Evolutionary conservation across 768 basidiomycete genomes (phyloP).

Genomic region (Fibroporia radiculosa): DNA sequence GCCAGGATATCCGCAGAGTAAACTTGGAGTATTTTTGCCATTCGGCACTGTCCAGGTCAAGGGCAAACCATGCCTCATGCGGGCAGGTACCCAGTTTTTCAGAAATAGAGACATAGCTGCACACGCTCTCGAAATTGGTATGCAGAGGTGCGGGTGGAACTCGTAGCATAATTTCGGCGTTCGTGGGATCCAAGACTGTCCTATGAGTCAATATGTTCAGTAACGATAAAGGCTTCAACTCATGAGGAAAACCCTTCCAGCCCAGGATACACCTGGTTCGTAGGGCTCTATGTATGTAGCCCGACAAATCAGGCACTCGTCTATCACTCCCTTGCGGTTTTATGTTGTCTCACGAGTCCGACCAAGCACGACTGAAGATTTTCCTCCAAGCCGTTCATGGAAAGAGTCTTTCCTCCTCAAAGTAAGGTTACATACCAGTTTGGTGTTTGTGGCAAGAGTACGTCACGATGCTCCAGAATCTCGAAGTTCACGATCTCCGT

Average conservation of each 20-base stretch:
- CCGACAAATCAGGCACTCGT: too few species aligned
- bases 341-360: too few species aligned
- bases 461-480: constrained; percentile 20
- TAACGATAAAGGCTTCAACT: too few species aligned
- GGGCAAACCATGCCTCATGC: constrained; percentile 24
- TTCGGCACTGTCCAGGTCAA: constrained; percentile 20
- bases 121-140: constrained; percentile 29
- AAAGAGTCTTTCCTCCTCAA: too few species aligned
- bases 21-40: constrained; percentile 23
- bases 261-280: too few species aligned
- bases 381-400: too few species aligned
- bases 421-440: constrained; percentile 17
- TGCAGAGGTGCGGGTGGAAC: constrained; percentile 35
- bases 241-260: too few species aligned
- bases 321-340: too few species aligned
- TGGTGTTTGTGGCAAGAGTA: constrained; percentile 19
- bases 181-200: constrained; percentile 8
- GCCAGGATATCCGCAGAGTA: constrained; percentile 28
- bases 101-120: constrained; percentile 18
- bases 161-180: constrained; percentile 29
- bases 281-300: too few species aligned
- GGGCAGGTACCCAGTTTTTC: constrained; percentile 7
- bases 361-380: too few species aligned
- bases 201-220: too few species aligned
- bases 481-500: constrained; percentile 62